These are phyloP conservation scores for Phoenix roebelenii DNA, from an alignment of 176 grass and related monocot genomes.

Conservation along the genomic window DNA sequence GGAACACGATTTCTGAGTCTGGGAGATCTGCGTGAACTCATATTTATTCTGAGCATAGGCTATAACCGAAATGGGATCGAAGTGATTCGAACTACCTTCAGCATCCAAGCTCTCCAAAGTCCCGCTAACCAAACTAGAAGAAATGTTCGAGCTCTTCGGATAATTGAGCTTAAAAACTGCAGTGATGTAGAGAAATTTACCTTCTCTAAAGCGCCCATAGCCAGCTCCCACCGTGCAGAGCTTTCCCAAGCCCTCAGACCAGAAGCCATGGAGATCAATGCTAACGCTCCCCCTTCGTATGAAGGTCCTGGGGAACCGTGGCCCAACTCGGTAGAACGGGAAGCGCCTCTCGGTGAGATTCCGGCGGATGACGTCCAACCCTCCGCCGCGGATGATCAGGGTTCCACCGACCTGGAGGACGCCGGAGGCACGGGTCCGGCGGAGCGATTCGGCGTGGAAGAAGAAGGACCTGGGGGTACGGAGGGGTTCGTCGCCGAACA, in stretches of 20 bases:
- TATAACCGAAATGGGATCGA: slow-evolving; percentile 45
- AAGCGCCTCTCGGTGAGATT: slow-evolving; percentile 19
- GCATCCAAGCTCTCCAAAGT: slow-evolving; percentile 32
- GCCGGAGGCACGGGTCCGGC: slow-evolving; percentile 26
- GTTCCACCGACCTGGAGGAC: slow-evolving; percentile 48
- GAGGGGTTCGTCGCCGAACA: slow-evolving; percentile 31
- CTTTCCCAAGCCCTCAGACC: slow-evolving; percentile 38
- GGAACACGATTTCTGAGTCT: slow-evolving; percentile 48
- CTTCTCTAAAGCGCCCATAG: slow-evolving; percentile 26
- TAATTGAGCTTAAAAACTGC: slow-evolving; percentile 47
- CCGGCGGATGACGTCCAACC: not conserved
- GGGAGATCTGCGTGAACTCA: slow-evolving; percentile 29
- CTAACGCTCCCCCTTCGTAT: slow-evolving; percentile 19
- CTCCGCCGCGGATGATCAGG: slow-evolving; percentile 36
- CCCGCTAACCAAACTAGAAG: slow-evolving; percentile 40
- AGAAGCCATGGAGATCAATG: slow-evolving; percentile 64
- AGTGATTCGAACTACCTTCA: not conserved
- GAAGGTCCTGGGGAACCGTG: slow-evolving; percentile 30
- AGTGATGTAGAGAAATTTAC: slow-evolving; percentile 25
- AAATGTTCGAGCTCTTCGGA: slow-evolving; percentile 37
- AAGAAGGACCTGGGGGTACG: slow-evolving; percentile 31
- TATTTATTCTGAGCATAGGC: slow-evolving; percentile 50
- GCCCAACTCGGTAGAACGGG: slow-evolving; percentile 20
- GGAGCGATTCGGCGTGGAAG: slow-evolving; percentile 34
- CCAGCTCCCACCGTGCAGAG: slow-evolving; percentile 81